A percentile compares a stretch with the other conserved stretches of the same genome.
These are phyloP conservation scores for Hymenoscyphus fructigenus DNA, from an alignment of 2,329 filamentous ascomycete genomes.

Conservation along the genomic window DNA sequence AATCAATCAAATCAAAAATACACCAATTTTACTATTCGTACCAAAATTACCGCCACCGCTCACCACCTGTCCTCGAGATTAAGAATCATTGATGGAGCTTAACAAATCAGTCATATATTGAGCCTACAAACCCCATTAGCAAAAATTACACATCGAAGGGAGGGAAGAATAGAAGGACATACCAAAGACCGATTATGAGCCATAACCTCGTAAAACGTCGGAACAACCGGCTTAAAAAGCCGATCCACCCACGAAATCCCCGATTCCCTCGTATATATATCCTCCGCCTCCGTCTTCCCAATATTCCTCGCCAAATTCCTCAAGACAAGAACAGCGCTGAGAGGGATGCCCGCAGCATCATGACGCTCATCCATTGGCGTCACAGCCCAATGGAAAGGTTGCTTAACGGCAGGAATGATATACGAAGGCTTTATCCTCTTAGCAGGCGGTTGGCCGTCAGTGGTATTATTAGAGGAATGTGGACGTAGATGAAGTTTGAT, in stretches of 20 bases:
- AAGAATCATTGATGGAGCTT: slow-evolving; percentile 19
- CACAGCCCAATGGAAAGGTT: slow-evolving; percentile 55
- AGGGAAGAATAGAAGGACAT: slow-evolving; percentile 29
- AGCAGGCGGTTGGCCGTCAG: slow-evolving; percentile 21
- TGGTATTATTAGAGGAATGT: slow-evolving; percentile 13
- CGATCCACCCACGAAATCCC: slow-evolving; percentile 63
- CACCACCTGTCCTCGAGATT: neutral
- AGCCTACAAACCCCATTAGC: slow-evolving; percentile 13
- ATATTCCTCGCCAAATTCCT: slow-evolving; percentile 74
- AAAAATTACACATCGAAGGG: neutral
- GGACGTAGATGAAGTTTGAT: slow-evolving; percentile 37
- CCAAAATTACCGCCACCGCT: neutral
- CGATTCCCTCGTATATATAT: slow-evolving; percentile 51
- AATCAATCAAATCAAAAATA: neutral
- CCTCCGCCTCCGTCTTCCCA: slow-evolving; percentile 59
- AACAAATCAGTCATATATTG: slow-evolving; percentile 25
- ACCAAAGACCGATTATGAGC: slow-evolving; percentile 66
- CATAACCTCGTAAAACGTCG: slow-evolving; percentile 66
- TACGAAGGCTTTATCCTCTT: slow-evolving; percentile 35
- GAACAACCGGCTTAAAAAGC: slow-evolving; percentile 65
- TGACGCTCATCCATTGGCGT: slow-evolving; percentile 55
- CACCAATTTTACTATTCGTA: neutral
- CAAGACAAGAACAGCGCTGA: slow-evolving; percentile 74
- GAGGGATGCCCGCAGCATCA: slow-evolving; percentile 74
- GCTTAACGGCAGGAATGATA: slow-evolving; percentile 47